These are phyloP conservation scores for Colletotrichum tabaci DNA, from an alignment of 2,329 filamentous ascomycete genomes.

Conservation along the genomic window DNA sequence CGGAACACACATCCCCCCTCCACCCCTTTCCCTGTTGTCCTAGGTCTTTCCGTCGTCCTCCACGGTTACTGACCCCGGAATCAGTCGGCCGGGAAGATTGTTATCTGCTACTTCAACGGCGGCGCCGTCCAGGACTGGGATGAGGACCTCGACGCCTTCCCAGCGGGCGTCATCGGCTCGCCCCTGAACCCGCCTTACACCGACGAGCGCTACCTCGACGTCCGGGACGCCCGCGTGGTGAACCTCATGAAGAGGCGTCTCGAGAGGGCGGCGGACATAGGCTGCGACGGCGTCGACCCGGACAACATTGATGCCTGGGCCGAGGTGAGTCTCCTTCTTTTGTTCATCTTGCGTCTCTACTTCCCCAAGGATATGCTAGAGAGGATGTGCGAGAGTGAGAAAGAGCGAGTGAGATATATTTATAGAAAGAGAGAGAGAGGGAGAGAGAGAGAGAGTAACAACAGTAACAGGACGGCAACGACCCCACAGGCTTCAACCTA, in stretches of 20 bases:
- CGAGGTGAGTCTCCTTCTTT: constrained; percentile 27
- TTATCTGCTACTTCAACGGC: constrained; percentile 54
- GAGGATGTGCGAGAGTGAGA: no score
- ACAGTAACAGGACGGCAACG: constrained; percentile 42
- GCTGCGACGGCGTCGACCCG: constrained; percentile 54
- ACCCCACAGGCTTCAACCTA: constrained; percentile 50
- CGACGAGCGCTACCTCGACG: no score
- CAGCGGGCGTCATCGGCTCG: no score
- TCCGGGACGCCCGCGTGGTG: constrained; percentile 47
- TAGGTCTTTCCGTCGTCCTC: no score
- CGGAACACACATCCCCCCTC: no score
- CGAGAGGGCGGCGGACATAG: constrained; percentile 47
- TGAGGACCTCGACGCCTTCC: no score
- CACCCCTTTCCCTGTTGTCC: no score
- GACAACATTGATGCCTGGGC: constrained; percentile 54
- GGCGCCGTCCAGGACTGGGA: constrained; percentile 51
- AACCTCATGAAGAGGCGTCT: constrained; percentile 51
- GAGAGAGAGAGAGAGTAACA: neutral
- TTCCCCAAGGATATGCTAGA: no score
- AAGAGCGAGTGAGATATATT: no score
- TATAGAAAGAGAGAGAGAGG: no score
- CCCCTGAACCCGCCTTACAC: no score
- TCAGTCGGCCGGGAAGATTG: constrained; percentile 47
- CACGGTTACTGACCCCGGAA: neutral
- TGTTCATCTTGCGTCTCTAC: neutral